These are phyloP conservation scores for Cylindrotheca fusiformis DNA, from an alignment of 108 stramenopile genomes.

Conservation along the genomic window DNA sequence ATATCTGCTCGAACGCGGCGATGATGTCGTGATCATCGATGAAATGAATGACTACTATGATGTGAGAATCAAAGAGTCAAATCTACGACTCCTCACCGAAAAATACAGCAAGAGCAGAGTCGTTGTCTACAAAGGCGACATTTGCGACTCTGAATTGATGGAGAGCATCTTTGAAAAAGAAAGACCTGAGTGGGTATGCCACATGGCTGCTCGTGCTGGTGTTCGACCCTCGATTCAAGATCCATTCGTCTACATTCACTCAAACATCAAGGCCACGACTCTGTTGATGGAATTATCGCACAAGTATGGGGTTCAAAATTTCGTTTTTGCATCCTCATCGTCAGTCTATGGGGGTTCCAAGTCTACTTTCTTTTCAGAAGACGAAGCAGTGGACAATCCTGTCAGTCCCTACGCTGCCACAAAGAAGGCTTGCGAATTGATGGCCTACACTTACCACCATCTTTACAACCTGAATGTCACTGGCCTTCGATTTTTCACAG, in stretches of 20 bases:
- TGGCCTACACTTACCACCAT: conserved; percentile 90
- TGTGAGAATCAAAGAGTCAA: conserved; percentile 86
- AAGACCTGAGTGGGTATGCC: conserved; percentile 79
- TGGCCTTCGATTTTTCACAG: conserved; percentile 95
- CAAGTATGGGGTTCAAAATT: conserved; percentile 66
- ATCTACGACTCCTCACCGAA: conserved; percentile 64
- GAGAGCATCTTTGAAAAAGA: conserved; percentile 57
- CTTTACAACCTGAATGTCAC: conserved; percentile 84
- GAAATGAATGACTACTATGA: conserved; percentile 99
- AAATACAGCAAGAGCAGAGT: conserved; percentile 46
- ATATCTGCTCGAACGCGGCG: conserved; percentile 84
- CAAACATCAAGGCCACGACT: conserved; percentile 88
- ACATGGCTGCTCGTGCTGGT: conserved; percentile 90
- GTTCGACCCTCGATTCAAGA: conserved; percentile 91
- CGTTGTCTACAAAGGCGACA: conserved; percentile 83
- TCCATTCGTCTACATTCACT: conserved; percentile 91
- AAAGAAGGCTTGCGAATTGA: conserved; percentile 89
- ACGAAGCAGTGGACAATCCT: conserved; percentile 87
- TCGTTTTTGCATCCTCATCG: conserved; percentile 89
- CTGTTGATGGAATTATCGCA: conserved; percentile 75
- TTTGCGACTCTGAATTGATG: conserved; percentile 86
- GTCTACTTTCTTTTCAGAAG: conserved; percentile 83
- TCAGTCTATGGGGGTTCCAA: conserved; percentile 91
- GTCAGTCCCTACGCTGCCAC: conserved; percentile 63
- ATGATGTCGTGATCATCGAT: conserved; percentile 94